Conservation (phyloP, 2,329 filamentous ascomycete species). For the Aspergillus ochraceoroseus region DNA sequence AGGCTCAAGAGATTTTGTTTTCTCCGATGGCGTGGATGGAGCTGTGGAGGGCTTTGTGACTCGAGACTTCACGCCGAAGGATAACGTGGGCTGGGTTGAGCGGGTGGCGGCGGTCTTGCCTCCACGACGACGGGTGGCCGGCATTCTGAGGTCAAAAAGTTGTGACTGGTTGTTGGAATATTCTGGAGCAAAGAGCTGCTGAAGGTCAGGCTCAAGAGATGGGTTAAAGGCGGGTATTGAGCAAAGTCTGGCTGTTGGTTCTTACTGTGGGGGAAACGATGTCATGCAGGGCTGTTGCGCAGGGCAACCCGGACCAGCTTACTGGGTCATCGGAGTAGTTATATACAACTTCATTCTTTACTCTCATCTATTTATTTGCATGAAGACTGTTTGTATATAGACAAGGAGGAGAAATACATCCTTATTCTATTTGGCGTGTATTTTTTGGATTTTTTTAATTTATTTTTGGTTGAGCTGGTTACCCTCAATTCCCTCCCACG, state of each 20-base stretch:
- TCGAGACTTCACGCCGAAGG: constrained; percentile 55
- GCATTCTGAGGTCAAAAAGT: constrained; percentile 32
- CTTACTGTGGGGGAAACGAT: constrained; percentile 17
- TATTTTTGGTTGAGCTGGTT: too few relatives aligned
- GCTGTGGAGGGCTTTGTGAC: constrained; percentile 53
- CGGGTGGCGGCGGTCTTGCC: constrained; percentile 38
- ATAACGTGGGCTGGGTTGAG: constrained; percentile 55
- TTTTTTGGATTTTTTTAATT: too few relatives aligned
- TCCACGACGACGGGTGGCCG: constrained; percentile 38
- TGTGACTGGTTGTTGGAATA: too few relatives aligned
- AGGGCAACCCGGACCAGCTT: constrained; percentile 14
- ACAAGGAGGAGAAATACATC: too few relatives aligned
- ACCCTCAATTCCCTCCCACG: too few relatives aligned
- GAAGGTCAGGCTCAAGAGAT: too few relatives aligned
- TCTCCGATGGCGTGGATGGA: constrained; percentile 30
- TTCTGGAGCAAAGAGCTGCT: too few relatives aligned
- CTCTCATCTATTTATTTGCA: too few relatives aligned
- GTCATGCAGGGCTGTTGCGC: constrained; percentile 22
- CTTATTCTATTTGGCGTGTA: too few relatives aligned
- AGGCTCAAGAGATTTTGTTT: constrained; percentile 32
- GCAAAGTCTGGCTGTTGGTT: constrained; percentile 7
- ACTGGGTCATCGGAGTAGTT: background rate
- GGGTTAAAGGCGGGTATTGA: too few relatives aligned
- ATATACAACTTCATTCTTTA: too few relatives aligned
- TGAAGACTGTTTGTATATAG: too few relatives aligned